phyloP scores from a whole-genome alignment of 2,329 filamentous ascomycete genomes.

The Alternaria ethzedia region DNA sequence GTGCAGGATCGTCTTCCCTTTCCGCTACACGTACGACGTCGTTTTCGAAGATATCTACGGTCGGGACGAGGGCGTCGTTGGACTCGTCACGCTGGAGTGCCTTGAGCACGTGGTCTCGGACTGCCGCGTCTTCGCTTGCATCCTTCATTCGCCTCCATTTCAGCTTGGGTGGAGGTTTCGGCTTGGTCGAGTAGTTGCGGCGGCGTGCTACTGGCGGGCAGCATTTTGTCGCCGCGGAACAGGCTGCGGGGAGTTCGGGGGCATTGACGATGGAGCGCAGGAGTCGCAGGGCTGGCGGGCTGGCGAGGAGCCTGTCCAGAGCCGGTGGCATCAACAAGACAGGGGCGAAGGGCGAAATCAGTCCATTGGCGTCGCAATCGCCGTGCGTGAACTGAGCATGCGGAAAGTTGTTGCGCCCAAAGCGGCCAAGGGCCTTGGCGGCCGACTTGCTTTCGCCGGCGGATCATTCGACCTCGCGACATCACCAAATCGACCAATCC shows the following conservation, averaged over 20 bases:
- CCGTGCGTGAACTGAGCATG: conserved; percentile 8
- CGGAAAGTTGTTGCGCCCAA: conserved; percentile 21
- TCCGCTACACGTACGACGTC: background rate
- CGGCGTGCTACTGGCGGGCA: conserved; percentile 18
- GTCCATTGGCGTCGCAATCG: conserved; percentile 27
- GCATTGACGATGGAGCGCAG: conserved; percentile 43
- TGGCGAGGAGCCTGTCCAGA: conserved; percentile 54
- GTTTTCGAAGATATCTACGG: background rate
- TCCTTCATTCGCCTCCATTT: conserved; percentile 27
- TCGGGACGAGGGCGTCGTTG: background rate
- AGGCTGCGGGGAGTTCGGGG: conserved; percentile 28
- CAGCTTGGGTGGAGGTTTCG: background rate
- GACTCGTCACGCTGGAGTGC: conserved; percentile 13
- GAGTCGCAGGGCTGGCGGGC: conserved; percentile 51
- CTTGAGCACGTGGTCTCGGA: conserved; percentile 14
- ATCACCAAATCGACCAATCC: conserved; percentile 33
- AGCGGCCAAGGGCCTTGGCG: conserved; percentile 26
- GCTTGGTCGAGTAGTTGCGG: conserved; percentile 19
- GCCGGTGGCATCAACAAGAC: conserved; percentile 52
- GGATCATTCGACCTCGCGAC: conserved; percentile 41
- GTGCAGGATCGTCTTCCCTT: background rate
- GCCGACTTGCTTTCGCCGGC: conserved; percentile 17
- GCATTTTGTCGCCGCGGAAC: conserved; percentile 21
- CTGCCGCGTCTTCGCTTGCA: background rate
- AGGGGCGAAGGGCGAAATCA: conserved; percentile 16